Conservation (phyloP, 2,329 filamentous ascomycete species). For the Metarhizium robertsii region DNA sequence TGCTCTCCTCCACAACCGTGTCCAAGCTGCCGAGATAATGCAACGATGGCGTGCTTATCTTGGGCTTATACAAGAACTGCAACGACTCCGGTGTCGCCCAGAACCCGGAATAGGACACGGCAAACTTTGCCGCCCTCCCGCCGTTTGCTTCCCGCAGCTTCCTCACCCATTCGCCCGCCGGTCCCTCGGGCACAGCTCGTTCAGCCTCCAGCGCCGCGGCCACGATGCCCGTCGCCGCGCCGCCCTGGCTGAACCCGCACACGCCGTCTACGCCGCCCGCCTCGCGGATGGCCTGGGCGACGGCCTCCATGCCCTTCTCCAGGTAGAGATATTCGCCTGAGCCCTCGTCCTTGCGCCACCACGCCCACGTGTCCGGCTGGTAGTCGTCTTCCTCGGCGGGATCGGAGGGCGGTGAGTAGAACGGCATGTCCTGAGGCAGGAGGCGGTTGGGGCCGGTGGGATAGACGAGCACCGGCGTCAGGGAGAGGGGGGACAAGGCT, state of each 20-base stretch:
- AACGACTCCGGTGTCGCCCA: slow-evolving; percentile 53
- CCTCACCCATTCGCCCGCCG: slow-evolving; percentile 31
- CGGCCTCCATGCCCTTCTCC: slow-evolving; percentile 52
- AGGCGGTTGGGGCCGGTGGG: slow-evolving; percentile 61
- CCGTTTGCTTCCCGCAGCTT: slow-evolving; percentile 40
- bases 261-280: slow-evolving; percentile 68
- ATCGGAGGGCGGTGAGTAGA: slow-evolving; percentile 43
- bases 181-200: slow-evolving; percentile 17
- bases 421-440: slow-evolving; percentile 57
- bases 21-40: slow-evolving; percentile 80
- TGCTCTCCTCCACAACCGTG: slow-evolving; percentile 73
- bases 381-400: slow-evolving; percentile 34
- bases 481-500: slow-evolving; percentile 50
- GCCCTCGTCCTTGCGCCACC: slow-evolving; percentile 67
- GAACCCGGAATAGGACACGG: slow-evolving; percentile 71
- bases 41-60: slow-evolving; percentile 66
- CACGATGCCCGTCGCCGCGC: slow-evolving; percentile 61
- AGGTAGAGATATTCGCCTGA: slow-evolving; percentile 57
- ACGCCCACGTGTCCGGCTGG: slow-evolving; percentile 63
- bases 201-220: slow-evolving; percentile 57
- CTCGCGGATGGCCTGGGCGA: slow-evolving; percentile 53
- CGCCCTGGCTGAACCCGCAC: slow-evolving; percentile 77
- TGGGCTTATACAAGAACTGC: slow-evolving; percentile 58
- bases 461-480: slow-evolving; percentile 51
- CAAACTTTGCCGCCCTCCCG: slow-evolving; percentile 51